These are phyloP conservation scores for Blastomyces parvus DNA, from an alignment of 2,329 filamentous ascomycete species.

Conservation along the genomic window DNA sequence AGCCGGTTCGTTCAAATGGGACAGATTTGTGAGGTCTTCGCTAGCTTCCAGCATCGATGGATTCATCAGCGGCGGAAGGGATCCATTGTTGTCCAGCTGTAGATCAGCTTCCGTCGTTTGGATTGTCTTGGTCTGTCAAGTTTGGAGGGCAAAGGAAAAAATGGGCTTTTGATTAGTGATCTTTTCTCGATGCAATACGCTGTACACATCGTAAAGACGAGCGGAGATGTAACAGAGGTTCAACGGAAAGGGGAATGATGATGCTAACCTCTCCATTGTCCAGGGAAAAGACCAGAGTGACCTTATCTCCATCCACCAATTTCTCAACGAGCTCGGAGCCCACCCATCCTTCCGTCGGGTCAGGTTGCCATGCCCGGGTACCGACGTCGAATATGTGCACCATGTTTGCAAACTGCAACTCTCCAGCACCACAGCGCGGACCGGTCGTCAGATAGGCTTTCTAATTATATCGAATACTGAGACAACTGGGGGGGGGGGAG, in stretches of 20 bases:
- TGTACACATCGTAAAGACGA: neutral
- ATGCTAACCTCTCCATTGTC: slow-evolving; percentile 78
- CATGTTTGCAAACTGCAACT: slow-evolving; percentile 47
- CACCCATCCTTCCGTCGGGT: slow-evolving; percentile 92
- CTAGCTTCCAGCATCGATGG: slow-evolving; percentile 96
- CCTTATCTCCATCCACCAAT: slow-evolving; percentile 72
- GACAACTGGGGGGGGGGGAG: slow-evolving; percentile 11
- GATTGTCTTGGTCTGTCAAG: slow-evolving; percentile 61
- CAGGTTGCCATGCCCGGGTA: slow-evolving; percentile 96
- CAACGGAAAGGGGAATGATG: slow-evolving; percentile 12
- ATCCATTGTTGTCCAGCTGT: slow-evolving; percentile 63
- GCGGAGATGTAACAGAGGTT: neutral
- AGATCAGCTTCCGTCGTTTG: slow-evolving; percentile 69
- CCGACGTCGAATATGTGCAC: slow-evolving; percentile 93
- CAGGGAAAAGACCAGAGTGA: slow-evolving; percentile 75
- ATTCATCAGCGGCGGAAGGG: slow-evolving; percentile 91
- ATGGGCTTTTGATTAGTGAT: slow-evolving; percentile 12
- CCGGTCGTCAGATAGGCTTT: neutral
- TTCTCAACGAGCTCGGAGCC: slow-evolving; percentile 89
- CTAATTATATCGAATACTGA: neutral
- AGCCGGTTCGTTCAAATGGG: slow-evolving; percentile 95
- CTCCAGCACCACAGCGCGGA: neutral
- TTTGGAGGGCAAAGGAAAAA: neutral
- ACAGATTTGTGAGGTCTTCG: slow-evolving; percentile 94
- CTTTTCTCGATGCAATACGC: slow-evolving; percentile 14